Evolutionary conservation across 2,329 filamentous ascomycete species (phyloP).

Genomic region (Scortechinia acanthostroma): DNA sequence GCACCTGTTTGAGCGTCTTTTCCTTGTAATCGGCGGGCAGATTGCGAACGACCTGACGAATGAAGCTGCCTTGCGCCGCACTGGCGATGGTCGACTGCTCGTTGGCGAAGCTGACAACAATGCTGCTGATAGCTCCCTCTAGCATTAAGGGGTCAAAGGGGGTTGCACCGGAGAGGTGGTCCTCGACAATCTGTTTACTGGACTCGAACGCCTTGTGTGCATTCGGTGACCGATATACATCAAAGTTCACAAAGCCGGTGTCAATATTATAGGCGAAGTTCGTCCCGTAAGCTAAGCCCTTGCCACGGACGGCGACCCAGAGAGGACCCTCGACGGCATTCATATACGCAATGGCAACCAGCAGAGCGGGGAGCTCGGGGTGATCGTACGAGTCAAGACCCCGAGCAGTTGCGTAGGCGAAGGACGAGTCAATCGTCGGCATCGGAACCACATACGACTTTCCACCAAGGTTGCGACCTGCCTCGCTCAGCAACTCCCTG

Average conservation of each 20-base stretch:
- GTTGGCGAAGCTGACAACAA: conserved; percentile 80
- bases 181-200: conserved; percentile 67
- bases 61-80: conserved; percentile 78
- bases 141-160: conserved; percentile 75
- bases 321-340: conserved; percentile 89
- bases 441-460: conserved; percentile 79
- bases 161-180: conserved; percentile 65
- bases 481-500: conserved; percentile 64
- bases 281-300: conserved; percentile 85
- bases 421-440: conserved; percentile 87
- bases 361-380: conserved; percentile 71
- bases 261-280: conserved; percentile 73
- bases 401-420: conserved; percentile 67
- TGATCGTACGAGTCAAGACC: conserved; percentile 73
- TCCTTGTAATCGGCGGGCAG: conserved; percentile 73
- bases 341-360: conserved; percentile 85
- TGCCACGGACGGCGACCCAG: conserved; percentile 87
- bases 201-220: conserved; percentile 78
- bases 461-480: conserved; percentile 70
- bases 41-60: conserved; percentile 71
- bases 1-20: conserved; percentile 69
- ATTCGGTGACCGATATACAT: conserved; percentile 84
- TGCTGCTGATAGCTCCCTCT: conserved; percentile 82
- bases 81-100: conserved; percentile 79
- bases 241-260: conserved; percentile 74